Conservation (phyloP, 768 basidiomycete species). For the Mycena maculata region DNA sequence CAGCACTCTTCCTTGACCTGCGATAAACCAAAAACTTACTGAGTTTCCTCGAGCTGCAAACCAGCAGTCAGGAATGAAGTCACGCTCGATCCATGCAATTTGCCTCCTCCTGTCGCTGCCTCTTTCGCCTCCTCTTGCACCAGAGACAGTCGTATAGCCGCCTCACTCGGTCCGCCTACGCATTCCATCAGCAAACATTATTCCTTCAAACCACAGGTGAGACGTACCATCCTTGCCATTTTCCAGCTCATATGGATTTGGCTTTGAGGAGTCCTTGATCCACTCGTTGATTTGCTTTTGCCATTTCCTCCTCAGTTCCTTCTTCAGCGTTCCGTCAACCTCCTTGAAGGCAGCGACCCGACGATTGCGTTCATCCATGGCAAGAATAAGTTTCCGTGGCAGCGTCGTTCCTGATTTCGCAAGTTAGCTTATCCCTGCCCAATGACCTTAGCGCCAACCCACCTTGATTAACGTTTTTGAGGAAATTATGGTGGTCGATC, state of each 20-base stretch:
- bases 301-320: slow-evolving; percentile 6
- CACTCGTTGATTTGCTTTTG: slow-evolving; percentile 4
- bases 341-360: slow-evolving; percentile 1
- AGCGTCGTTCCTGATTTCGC: neutral
- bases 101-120: neutral
- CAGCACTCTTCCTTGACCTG: neutral
- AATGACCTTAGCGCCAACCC: no score
- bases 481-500: slow-evolving; percentile 35
- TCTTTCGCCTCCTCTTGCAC: neutral
- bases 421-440: neutral
- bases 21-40: neutral
- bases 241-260: neutral
- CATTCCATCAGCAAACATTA: neutral
- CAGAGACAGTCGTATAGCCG: neutral
- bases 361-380: slow-evolving; percentile 3
- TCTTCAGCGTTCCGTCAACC: slow-evolving; percentile 1
- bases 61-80: slow-evolving; percentile 1
- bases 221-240: neutral
- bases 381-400: neutral
- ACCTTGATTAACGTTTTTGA: slow-evolving; percentile 23
- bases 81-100: neutral
- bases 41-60: slow-evolving; percentile 8
- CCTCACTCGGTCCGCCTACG: neutral
- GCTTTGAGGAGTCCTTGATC: neutral
- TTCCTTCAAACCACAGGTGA: neutral